These are phyloP conservation scores for Magnaporthiopsis poae DNA, from an alignment of 2,329 filamentous ascomycete species.

Conservation along the genomic window DNA sequence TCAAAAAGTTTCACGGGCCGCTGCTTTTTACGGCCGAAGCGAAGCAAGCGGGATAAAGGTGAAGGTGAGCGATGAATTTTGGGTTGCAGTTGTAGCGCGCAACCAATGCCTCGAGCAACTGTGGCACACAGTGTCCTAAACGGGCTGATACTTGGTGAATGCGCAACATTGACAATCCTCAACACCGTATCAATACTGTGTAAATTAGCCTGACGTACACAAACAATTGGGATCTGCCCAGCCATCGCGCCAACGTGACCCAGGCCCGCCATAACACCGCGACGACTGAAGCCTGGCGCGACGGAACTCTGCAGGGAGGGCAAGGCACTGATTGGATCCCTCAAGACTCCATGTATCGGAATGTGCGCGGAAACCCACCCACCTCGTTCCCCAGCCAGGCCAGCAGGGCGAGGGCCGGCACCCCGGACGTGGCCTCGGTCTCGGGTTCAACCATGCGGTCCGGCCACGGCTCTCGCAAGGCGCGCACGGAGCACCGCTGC, in stretches of 20 bases:
- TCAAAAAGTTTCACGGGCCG: neutral
- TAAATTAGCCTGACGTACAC: neutral
- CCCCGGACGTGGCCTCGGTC: conserved; percentile 36
- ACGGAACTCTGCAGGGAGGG: neutral
- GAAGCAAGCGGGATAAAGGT: neutral
- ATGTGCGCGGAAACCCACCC: conserved; percentile 6
- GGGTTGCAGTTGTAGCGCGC: neutral
- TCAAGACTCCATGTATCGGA: conserved; percentile 4
- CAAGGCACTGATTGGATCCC: neutral
- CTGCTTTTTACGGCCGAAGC: neutral
- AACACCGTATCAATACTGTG: neutral
- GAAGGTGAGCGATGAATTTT: neutral
- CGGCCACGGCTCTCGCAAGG: conserved; percentile 15
- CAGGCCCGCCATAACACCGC: neutral
- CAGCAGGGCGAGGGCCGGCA: conserved; percentile 20
- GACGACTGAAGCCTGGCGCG: neutral
- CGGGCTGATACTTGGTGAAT: too few species aligned
- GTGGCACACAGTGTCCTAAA: too few species aligned
- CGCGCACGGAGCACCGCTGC: conserved; percentile 37
- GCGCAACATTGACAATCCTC: neutral
- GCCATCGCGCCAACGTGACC: neutral
- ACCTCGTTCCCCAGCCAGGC: conserved; percentile 43
- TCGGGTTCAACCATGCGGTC: conserved; percentile 34
- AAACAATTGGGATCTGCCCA: neutral
- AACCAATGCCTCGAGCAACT: neutral